Conservation (phyloP, 2,329 filamentous ascomycete species). For the Raffaelea arxii region DNA sequence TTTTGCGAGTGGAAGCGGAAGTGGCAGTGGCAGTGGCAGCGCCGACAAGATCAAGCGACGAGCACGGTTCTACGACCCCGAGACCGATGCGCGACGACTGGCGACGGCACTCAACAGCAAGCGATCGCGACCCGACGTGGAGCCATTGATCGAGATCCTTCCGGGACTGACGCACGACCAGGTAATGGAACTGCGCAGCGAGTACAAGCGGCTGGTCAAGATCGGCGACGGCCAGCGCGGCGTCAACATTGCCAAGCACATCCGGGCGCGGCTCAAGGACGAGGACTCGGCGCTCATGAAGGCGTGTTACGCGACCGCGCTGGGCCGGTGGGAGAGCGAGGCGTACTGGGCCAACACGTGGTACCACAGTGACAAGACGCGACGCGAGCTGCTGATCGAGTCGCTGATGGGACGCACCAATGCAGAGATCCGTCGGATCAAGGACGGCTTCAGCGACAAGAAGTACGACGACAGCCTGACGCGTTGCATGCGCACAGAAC, state of each 20-base stretch:
- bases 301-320: slow-evolving; percentile 78
- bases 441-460: slow-evolving; percentile 81
- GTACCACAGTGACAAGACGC: slow-evolving; percentile 80
- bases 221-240: slow-evolving; percentile 62
- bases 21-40: slow-evolving; percentile 21
- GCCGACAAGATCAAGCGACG: slow-evolving; percentile 44
- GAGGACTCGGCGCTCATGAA: slow-evolving; percentile 73
- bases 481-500: slow-evolving; percentile 82
- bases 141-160: slow-evolving; percentile 70
- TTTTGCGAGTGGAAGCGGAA: slow-evolving; percentile 4
- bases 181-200: slow-evolving; percentile 71
- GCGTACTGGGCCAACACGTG: slow-evolving; percentile 98
- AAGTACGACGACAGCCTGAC: slow-evolving; percentile 76
- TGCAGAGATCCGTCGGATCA: slow-evolving; percentile 78
- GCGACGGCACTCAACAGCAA: slow-evolving; percentile 64
- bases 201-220: slow-evolving; percentile 88
- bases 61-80: slow-evolving; percentile 74
- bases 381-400: slow-evolving; percentile 86
- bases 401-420: slow-evolving; percentile 84
- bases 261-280: slow-evolving; percentile 66
- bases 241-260: slow-evolving; percentile 79
- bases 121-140: slow-evolving; percentile 52
- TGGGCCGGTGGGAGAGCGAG: slow-evolving; percentile 86
- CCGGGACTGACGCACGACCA: slow-evolving; percentile 80
- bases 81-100: slow-evolving; percentile 66